Base-by-base conservation (phyloP, 2,329 filamentous ascomycete species). In the Xylaria sp. region DNA sequence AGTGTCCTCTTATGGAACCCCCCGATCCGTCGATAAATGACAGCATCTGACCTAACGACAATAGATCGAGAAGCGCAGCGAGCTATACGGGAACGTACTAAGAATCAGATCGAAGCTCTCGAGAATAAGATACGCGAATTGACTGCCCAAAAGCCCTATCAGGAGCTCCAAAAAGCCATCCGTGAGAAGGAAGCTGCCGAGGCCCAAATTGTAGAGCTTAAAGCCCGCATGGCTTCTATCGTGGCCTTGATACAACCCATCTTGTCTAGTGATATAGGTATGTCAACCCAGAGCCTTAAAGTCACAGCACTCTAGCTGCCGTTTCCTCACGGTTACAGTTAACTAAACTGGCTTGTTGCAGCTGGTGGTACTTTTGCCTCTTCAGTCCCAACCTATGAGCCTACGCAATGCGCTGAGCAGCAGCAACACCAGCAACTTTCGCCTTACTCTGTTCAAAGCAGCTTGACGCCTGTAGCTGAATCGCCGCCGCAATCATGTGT, bases 31-130 rank as follows among this genome's bases (percentile, higher is more conserved):
- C 13, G 33, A 39, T 52, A 57, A 5, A 60, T 54, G 7, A 13
- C 46, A 39, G 13, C 57, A 48, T 64, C 66, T 66, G 23, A 69
- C 67, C 58, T 10, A n/a, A 10, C 46, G 13, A 62, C 54, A 18
- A 33, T 89, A 87, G 93, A 97, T 79, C 90, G 93, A 67, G 93
- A 97, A 80, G 94, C 93, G 36, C 93, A 97, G 79, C 88, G 93
- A 58, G 93, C 92, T 48, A 96, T 97, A 68, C 87, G 93, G 51
- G 92, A 95, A 82, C 89, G 93, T 64, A 96, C 93, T 33, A 93
- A 91, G 81, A 88, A 89, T 67, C 91, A 92, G 79, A 96, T 96
- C 74, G 92, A 95, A 78, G 83, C 82, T 7, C 84, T 96, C 68
- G 92, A 96, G 79, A 85, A 85, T 69, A 86, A 88, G 70, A 94